phyloP scores from a whole-genome alignment of 148 eudicot genomes.

The Diospyros lotus region DNA sequence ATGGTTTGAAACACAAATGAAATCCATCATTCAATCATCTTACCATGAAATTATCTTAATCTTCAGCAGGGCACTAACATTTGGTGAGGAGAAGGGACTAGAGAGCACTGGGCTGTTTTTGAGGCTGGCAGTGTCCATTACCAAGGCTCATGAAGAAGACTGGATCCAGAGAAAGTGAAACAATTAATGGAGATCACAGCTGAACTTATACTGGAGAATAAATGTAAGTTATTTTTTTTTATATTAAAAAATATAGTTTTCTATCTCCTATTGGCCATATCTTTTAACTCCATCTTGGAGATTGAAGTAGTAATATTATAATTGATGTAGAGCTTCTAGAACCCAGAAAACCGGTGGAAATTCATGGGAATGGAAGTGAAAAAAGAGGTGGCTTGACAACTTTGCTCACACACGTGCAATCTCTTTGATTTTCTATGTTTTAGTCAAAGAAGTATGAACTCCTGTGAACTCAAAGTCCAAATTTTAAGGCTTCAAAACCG shows the following conservation, averaged over 20 bases:
- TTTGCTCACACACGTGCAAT: slow-evolving; percentile 9
- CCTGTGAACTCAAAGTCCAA: slow-evolving; percentile 34
- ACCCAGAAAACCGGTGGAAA: slow-evolving; percentile 13
- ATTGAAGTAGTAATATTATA: slow-evolving; percentile 1
- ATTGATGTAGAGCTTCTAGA: slow-evolving; percentile 11
- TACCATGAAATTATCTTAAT: slow-evolving; percentile 92
- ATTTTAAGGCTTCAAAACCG: slow-evolving; percentile 36
- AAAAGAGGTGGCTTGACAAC: slow-evolving; percentile 24
- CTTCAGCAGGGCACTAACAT: slow-evolving; percentile 83
- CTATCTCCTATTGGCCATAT: background rate
- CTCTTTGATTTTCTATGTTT: slow-evolving; percentile 3
- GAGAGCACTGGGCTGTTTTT: slow-evolving; percentile 48
- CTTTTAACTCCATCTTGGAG: slow-evolving; percentile 5
- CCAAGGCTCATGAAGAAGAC: background rate
- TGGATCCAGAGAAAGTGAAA: background rate
- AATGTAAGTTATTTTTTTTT: no score
- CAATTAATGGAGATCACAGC: slow-evolving; percentile 13
- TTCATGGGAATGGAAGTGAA: slow-evolving; percentile 4
- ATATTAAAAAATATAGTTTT: no score
- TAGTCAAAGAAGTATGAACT: slow-evolving; percentile 28
- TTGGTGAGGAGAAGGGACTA: slow-evolving; percentile 77
- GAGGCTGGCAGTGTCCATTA: slow-evolving; percentile 49
- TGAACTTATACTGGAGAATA: slow-evolving; percentile 7
- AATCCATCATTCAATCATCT: background rate
- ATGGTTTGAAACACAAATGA: background rate